Base-by-base conservation (phyloP, 148 eudicot genomes). In the Rhododendron henanense region DNA sequence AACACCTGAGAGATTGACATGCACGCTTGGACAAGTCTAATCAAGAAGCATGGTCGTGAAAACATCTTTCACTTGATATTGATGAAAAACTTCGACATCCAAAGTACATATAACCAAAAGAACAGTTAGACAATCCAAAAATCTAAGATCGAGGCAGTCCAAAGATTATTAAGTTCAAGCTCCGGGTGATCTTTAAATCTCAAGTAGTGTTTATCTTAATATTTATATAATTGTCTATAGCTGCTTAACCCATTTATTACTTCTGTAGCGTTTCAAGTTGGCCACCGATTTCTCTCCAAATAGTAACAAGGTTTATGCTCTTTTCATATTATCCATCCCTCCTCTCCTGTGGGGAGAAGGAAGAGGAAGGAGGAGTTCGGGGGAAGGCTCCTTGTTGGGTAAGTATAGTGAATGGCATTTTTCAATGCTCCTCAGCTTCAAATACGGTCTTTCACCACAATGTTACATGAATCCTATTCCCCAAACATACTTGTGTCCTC, bases 21-120 rank as follows among this genome's bases (percentile, higher is more conserved):
- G 51, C 78, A 74, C 50, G 48, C 78, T 45, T 83, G 53, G 84
- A 35, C 57, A 65, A 83, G 13, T 45, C 55, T 33, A 84, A 74
- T 8, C 10, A 77, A 35, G 81, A 44, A 75, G 53, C 47, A 23
- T 84, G 57, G 78, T 84, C 8, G 8, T 35, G 33, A 39, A 76
- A 77, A 76, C 63, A 84, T 9, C 67, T 55, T 33, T 51, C 15
- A 51, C 53, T 73, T 23, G 81, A 75, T 6, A 53, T 19, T 65
- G 53, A 50, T 31, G 65, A 73, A 73, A 31, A 74, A 5, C 85
- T 35, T 15, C 0, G 4, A 67, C 41, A 83, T 35, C 78, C 39
- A 10, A n/a, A 45, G 10, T 37, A 14, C 71, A 65, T 25, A 83
- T 39, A 16, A 83, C 41, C 76, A 28, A 67, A 45, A n/a, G 11